phyloP scores from a whole-genome alignment of 805 yeast species.

The Candida silvicultrix region DNA sequence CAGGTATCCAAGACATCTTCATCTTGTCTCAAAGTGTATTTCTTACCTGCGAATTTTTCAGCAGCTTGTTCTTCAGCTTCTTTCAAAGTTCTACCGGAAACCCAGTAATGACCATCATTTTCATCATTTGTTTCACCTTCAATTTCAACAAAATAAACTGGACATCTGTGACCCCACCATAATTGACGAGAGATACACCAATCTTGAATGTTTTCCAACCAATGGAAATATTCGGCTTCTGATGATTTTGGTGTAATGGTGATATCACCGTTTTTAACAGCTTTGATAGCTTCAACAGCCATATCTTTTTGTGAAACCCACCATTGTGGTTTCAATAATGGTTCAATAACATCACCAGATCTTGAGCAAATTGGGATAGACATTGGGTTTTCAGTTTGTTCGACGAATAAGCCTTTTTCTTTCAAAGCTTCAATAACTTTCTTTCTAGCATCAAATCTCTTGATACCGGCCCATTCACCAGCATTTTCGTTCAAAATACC shows the following conservation, averaged over 20 bases:
- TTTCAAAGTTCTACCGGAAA: conserved; percentile 76
- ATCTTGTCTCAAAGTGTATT: conserved; percentile 82
- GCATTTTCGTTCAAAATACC: conserved; percentile 87
- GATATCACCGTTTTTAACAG: conserved; percentile 76
- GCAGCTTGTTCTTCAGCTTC: conserved; percentile 85
- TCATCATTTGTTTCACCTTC: conserved; percentile 57
- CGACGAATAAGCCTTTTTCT: conserved; percentile 68
- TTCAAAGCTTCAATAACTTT: conserved; percentile 76
- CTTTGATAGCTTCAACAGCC: conserved; percentile 84
- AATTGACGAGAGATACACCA: conserved; percentile 97
- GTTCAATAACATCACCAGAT: conserved; percentile 97
- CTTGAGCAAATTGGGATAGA: conserved; percentile 89
- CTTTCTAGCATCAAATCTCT: conserved; percentile 90
- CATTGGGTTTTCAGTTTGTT: conserved; percentile 93
- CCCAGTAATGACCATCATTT: conserved; percentile 75
- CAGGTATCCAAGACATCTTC: conserved; percentile 98
- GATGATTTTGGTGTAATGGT: conserved; percentile 83
- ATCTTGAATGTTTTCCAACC: conserved; percentile 95
- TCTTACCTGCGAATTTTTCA: conserved; percentile 61
- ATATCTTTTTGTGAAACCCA: conserved; percentile 90
- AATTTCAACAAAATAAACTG: conserved; percentile 80
- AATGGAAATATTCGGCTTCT: conserved; percentile 87
- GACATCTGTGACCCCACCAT: conserved; percentile 99
- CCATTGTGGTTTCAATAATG: conserved; percentile 98
- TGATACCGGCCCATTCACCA: conserved; percentile 89